These are phyloP conservation scores for Ilex paraguariensis DNA, from an alignment of 305 asterid species.

Conservation along the genomic window DNA sequence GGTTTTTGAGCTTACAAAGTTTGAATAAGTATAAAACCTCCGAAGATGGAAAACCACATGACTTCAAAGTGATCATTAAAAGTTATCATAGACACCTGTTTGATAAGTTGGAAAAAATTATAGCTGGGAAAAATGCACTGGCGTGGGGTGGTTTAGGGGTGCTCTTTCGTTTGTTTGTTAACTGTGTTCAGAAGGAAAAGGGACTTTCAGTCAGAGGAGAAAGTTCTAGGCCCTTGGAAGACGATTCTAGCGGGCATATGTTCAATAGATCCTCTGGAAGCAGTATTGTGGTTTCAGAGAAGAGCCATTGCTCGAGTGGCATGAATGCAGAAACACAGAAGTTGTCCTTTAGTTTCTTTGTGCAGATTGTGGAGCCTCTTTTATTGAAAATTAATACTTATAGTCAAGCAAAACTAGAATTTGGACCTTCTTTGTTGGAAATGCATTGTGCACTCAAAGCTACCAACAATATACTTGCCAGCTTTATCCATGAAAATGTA, in stretches of 20 bases:
- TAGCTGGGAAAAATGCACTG: slow-evolving; percentile 42
- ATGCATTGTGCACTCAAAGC: slow-evolving; percentile 50
- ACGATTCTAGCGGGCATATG: slow-evolving; percentile 14
- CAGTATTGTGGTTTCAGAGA: slow-evolving; percentile 21
- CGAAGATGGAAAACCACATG: slow-evolving; percentile 41
- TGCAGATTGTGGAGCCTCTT: slow-evolving; percentile 64
- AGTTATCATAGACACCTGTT: slow-evolving; percentile 89
- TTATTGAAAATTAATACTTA: slow-evolving; percentile 42
- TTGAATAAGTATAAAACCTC: slow-evolving; percentile 41
- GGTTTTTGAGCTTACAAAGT: slow-evolving; percentile 62
- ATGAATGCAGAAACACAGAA: slow-evolving; percentile 58
- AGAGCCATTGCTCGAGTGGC: slow-evolving; percentile 23
- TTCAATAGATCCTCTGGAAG: slow-evolving; percentile 16
- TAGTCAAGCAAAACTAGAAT: slow-evolving; percentile 36
- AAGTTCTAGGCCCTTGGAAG: slow-evolving; percentile 24
- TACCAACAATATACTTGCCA: slow-evolving; percentile 52
- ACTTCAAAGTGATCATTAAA: slow-evolving; percentile 47
- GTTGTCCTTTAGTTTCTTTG: slow-evolving; percentile 56
- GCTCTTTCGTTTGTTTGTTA: slow-evolving; percentile 66
- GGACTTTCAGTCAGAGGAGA: slow-evolving; percentile 36
- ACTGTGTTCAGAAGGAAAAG: slow-evolving; percentile 50
- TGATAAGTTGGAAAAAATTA: slow-evolving; percentile 69
- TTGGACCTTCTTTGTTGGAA: slow-evolving; percentile 27
- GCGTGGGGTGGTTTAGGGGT: slow-evolving; percentile 68
- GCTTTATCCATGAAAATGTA: slow-evolving; percentile 48